Base-by-base conservation (phyloP, 2,329 filamentous ascomycete species). In the Dactylella cylindrospora region DNA sequence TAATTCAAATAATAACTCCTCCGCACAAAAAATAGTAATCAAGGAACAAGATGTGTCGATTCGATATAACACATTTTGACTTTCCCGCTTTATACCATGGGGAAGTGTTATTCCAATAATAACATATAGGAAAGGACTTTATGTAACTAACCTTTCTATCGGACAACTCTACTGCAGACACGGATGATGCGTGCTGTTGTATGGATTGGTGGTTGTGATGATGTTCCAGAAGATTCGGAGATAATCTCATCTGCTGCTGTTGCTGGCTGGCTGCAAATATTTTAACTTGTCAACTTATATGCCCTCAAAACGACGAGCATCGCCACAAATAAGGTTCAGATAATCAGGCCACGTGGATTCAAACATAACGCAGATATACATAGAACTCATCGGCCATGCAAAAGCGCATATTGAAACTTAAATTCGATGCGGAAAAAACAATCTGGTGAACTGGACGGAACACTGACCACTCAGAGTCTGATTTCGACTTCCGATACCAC, bases 181-280 rank as follows among this genome's bases (percentile, higher is more conserved):
- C 39, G 25, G 49, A 28, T 3, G 49, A 43, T 10, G 36, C 26
- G 10, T 43, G 43, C n/a, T 45, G 47, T 29, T 53, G 49, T 12
- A 53, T 13, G 15, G 50, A 26, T 35, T 39, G 47, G 38, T 54
- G 49, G n/a, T 20, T 35, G 53, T 52, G 57, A 38, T 62, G 57
- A 45, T 62, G 57, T 10, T 62, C 57, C 57, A 62, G 49, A 41
- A 62, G 49, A 29, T 54, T 54, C 15, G 57, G 57, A 9, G 57
- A 62, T 25, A 62, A 26, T 13, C 57, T 17, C 49, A 46, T 40
- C 20, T 15, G 44, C 44, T 54, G 49, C 36, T 44, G 43, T 13
- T 45, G 40, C 32, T 45, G 50, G 35, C 20, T 12, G n/a, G n/a
- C n/a, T n/a, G n/a, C n/a, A n/a, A n/a, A n/a, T n/a, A n/a, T n/a